Evolutionary conservation across 2,329 filamentous ascomycete genomes (phyloP), one percentile per base, ranked within the genome.

Genomic region (Aspergillus vadensis): DNA sequence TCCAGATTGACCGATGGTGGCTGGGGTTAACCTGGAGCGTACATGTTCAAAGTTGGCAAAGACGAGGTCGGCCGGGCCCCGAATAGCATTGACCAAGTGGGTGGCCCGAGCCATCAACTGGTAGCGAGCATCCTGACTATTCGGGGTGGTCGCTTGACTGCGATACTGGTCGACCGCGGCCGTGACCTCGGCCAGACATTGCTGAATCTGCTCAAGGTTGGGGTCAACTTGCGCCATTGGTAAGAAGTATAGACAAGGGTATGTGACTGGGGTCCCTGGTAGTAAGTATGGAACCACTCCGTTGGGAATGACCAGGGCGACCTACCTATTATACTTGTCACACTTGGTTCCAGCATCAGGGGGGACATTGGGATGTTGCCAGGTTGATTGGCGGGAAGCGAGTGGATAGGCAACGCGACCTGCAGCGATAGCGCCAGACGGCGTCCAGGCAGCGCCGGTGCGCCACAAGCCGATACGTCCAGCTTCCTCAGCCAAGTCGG

Each of bases 11-110:
- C 23, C 25, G 27, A 50, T 10, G 21, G n/a, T 15, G 7, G 9
- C 47, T 15, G 21, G 1, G 47, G 25, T 17, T 30, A 8, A 5
- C 15, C 9, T 7, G 7, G 5, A 1, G 17, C 50, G 6, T 21
- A 63, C 60, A 57, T 65, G 49, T 27, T 66, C 64, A n/a, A 66
- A 63, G 6, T 63, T 57, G n/a, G 59, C 58, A 59, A 67, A 69
- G 5, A 68, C 57, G 49, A 63, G 58, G 27, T 68, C 63, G 10
- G 58, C 62, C n/a, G 67, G 67, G 6, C 67, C 67, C 14, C 63
- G 65, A 32, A 69, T 62, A 6, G 65, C 63, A 36, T 65, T 63
- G 8, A 61, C 19, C 39, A 65, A 58, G 4, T 49, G 55, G 21
- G 54, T 55, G 32, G 63, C 60, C 36, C 63, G 60, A 4, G 27